phyloP scores from a whole-genome alignment of 2,329 filamentous ascomycete species.

The Grosmannia serpens region DNA sequence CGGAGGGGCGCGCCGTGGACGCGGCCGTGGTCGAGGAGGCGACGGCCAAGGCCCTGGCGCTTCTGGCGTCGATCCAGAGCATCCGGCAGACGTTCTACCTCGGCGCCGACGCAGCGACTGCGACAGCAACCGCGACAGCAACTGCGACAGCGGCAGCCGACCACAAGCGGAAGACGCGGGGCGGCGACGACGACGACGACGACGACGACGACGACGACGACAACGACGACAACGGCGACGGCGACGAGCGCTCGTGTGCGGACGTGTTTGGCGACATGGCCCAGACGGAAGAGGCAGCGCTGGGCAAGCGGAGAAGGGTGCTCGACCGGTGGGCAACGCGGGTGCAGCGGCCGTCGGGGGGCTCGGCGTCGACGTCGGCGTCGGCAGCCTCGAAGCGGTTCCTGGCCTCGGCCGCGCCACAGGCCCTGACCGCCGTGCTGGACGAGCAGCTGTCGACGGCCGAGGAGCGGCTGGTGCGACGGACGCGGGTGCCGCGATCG shows the following conservation, averaged over 20 bases:
- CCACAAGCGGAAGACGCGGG: conserved; percentile 11
- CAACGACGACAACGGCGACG: too few species aligned
- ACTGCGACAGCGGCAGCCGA: too few species aligned
- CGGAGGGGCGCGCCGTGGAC: conserved; percentile 13
- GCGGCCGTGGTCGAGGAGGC: conserved; percentile 36
- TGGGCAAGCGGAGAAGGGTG: conserved; percentile 53
- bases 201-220: too few species aligned
- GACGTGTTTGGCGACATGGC: conserved; percentile 65
- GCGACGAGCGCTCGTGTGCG: conserved; percentile 30
- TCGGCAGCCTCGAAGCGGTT: conserved; percentile 44
- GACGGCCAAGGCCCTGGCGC: conserved; percentile 36
- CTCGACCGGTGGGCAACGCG: conserved; percentile 88
- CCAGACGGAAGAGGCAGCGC: conserved; percentile 47
- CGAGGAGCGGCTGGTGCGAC: conserved; percentile 52
- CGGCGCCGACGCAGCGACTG: conserved; percentile 28
- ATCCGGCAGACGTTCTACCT: conserved; percentile 51
- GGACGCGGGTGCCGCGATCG: conserved; percentile 60
- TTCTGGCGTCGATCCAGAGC: conserved; percentile 71
- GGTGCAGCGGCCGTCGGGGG: conserved; percentile 47
- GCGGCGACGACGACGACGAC: too few species aligned
- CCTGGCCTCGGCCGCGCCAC: conserved; percentile 33
- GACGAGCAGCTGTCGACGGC: conserved; percentile 52
- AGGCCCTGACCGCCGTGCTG: conserved; percentile 56
- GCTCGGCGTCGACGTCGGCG: conserved; percentile 6
- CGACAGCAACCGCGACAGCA: too few species aligned